These are phyloP conservation scores for Agaricus sinodeliciosus DNA, from an alignment of 768 basidiomycete species.

Conservation along the genomic window DNA sequence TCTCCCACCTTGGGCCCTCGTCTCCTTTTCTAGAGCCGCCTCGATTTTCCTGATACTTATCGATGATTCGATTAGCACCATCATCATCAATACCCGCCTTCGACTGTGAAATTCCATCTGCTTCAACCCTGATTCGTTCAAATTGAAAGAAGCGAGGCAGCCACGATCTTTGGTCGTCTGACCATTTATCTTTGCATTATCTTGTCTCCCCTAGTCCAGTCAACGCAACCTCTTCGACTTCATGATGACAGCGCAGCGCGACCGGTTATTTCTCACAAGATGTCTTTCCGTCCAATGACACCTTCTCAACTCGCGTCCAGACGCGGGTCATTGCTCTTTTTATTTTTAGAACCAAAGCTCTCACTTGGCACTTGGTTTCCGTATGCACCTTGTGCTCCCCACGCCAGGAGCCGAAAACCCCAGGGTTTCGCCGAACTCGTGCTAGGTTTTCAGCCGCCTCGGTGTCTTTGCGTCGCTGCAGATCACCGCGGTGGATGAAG, in stretches of 20 bases:
- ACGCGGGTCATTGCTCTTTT: background rate
- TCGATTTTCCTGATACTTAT: constrained; percentile 6
- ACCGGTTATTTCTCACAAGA: background rate
- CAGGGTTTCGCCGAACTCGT: background rate
- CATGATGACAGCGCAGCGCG: background rate
- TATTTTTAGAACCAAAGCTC: background rate
- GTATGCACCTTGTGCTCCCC: background rate
- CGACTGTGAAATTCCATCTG: too few relatives aligned
- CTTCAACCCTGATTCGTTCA: background rate
- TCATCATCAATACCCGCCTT: too few relatives aligned
- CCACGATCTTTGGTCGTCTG: background rate
- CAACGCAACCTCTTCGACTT: background rate
- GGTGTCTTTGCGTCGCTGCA: background rate
- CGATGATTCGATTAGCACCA: background rate
- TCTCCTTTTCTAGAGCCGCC: constrained; percentile 5
- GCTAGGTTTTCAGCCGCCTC: background rate
- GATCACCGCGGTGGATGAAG: background rate
- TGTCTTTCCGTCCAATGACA: background rate
- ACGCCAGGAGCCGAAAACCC: background rate
- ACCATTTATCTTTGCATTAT: background rate
- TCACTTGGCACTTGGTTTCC: background rate
- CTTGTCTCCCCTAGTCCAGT: background rate
- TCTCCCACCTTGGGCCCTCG: constrained; percentile 1
- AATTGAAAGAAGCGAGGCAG: background rate
- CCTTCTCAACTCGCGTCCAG: background rate